Conservation (phyloP, 164 flowering plant species). For the Brasenia schreberi region DNA sequence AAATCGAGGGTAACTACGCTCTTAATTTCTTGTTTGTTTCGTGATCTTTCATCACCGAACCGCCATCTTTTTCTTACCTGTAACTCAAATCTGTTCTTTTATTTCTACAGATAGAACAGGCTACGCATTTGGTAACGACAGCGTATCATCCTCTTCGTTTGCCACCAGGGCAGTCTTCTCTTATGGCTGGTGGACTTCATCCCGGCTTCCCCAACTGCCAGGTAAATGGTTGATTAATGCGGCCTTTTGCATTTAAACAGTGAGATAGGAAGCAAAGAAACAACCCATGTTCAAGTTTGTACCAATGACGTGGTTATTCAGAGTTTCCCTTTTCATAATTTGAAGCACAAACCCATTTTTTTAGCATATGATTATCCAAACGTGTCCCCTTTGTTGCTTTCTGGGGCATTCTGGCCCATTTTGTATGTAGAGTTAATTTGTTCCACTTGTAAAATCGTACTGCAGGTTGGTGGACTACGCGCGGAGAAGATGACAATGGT, state of each 20-base stretch:
- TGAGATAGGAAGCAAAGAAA: background rate
- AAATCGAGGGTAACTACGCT: conserved; percentile 25
- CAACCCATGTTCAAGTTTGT: background rate
- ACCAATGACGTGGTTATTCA: background rate
- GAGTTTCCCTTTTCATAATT: background rate
- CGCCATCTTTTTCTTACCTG: background rate
- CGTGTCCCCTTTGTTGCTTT: background rate
- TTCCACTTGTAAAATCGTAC: conserved; percentile 6
- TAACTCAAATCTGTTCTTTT: background rate
- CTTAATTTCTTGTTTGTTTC: background rate
- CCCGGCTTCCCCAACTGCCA: background rate
- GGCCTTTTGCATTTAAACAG: background rate
- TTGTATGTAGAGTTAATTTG: no score
- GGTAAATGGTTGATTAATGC: conserved; percentile 1
- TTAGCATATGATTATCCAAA: background rate
- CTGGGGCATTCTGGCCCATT: background rate
- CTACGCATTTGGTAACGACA: background rate
- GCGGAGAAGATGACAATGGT: conserved; percentile 16
- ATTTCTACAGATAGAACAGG: background rate
- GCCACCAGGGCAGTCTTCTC: background rate
- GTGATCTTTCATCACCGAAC: background rate
- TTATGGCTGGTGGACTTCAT: background rate
- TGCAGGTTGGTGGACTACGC: background rate
- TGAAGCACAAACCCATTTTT: background rate
- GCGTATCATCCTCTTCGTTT: background rate